Percentiles rank a stretch among this genome's conserved stretches.
These are phyloP conservation scores for Leucocoprinus sp. DNA, from an alignment of 768 basidiomycete genomes.

Conservation along the genomic window DNA sequence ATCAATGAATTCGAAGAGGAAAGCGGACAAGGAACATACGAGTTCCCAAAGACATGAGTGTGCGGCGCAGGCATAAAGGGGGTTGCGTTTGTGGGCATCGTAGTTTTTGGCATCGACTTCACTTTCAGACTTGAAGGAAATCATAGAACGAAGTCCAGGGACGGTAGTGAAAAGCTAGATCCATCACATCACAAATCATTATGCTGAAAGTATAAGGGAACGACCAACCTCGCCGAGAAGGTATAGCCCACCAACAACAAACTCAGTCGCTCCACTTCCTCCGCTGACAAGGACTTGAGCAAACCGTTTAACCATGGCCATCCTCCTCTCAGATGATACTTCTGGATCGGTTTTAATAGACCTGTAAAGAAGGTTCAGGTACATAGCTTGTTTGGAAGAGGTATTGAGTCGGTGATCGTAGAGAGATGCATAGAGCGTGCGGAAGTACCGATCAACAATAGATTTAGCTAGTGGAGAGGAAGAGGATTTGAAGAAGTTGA, in stretches of 20 bases:
- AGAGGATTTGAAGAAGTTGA: conserved; percentile 36
- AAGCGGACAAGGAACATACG: conserved; percentile 34
- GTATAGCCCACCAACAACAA: conserved; percentile 82
- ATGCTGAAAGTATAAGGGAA: neutral
- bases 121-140: conserved; percentile 22
- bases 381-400: conserved; percentile 94
- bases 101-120: conserved; percentile 35
- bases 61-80: conserved; percentile 75
- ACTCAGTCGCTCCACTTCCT: conserved; percentile 71
- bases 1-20: neutral
- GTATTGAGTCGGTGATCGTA: conserved; percentile 72
- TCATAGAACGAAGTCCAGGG: conserved; percentile 32
- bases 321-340: conserved; percentile 48
- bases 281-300: conserved; percentile 71
- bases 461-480: conserved; percentile 28
- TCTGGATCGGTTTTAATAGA: conserved; percentile 59
- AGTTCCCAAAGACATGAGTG: conserved; percentile 85
- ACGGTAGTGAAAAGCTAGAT: conserved; percentile 33
- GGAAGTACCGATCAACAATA: conserved; percentile 62
- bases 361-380: conserved; percentile 89
- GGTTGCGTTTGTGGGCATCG: conserved; percentile 87
- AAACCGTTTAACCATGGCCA: conserved; percentile 77
- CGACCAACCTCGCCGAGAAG: conserved; percentile 78
- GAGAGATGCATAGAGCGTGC: conserved; percentile 84
- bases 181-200: neutral